Percentiles rank a stretch among this genome's conserved stretches.
phyloP scores from a whole-genome alignment of 768 basidiomycete genomes.

The Tricholoma hemisulphureum region DNA sequence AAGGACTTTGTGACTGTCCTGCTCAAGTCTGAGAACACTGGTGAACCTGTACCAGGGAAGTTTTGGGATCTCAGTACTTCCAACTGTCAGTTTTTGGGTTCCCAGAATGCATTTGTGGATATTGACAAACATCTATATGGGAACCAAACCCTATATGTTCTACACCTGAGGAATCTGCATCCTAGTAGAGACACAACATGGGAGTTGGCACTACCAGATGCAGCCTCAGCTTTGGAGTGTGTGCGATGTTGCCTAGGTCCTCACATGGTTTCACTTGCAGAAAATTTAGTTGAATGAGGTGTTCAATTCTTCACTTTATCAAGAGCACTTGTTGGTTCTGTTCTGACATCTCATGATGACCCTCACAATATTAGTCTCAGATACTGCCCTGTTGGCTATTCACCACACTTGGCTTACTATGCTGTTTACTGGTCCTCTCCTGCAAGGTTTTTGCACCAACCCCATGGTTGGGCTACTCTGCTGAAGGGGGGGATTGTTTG shows the following conservation, averaged over 20 bases:
- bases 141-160: not conserved
- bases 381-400: not conserved
- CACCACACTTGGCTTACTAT: constrained; percentile 7
- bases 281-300: not conserved
- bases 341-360: not conserved
- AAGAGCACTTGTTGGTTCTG: not conserved
- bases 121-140: not conserved
- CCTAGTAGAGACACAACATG: not conserved
- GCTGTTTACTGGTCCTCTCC: constrained; percentile 1
- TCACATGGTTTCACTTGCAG: not conserved
- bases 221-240: constrained; percentile 2
- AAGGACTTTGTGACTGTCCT: not conserved
- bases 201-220: constrained; percentile 1
- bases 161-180: not conserved
- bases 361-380: constrained; percentile 3
- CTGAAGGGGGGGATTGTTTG: constrained; percentile 15
- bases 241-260: not conserved
- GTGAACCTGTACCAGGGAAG: not conserved
- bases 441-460: not conserved
- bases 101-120: not conserved
- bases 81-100: not conserved
- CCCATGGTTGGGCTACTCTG: constrained; percentile 9
- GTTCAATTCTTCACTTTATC: not conserved
- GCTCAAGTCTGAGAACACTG: not conserved
- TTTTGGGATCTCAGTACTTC: constrained; percentile 1